Evolutionary conservation across 73 alveolate species (phyloP).

Genomic region (Effrenium voratum): DNA sequence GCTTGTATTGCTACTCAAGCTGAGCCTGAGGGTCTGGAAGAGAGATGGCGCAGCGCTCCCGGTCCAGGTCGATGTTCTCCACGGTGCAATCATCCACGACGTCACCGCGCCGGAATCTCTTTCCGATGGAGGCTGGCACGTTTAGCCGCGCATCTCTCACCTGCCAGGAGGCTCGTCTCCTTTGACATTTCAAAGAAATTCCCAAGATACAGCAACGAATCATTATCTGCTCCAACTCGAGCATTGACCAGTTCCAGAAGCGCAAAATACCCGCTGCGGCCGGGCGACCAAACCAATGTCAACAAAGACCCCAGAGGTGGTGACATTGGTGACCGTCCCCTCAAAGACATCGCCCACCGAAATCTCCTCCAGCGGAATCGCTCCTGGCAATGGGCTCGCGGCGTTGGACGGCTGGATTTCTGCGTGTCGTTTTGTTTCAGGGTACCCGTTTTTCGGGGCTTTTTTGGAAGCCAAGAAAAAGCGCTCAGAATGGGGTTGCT

Average conservation of each 20-base stretch:
- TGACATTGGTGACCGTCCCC: conserved; percentile 48
- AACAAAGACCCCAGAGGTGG: conserved; percentile 31
- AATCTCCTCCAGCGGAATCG: not conserved
- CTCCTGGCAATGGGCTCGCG: not conserved
- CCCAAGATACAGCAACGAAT: not conserved
- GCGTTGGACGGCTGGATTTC: too few relatives aligned
- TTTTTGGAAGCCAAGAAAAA: not conserved
- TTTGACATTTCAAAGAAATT: not conserved
- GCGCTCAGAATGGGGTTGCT: not conserved
- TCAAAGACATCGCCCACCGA: conserved; percentile 38
- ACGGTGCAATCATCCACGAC: not conserved
- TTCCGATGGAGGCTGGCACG: conserved; percentile 45
- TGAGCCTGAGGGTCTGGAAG: too few relatives aligned
- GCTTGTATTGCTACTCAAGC: too few relatives aligned
- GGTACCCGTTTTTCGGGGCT: too few relatives aligned
- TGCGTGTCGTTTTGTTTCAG: too few relatives aligned
- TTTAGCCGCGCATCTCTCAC: conserved; percentile 79
- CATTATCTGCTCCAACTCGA: not conserved
- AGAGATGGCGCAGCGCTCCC: not conserved
- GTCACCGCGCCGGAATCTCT: conserved; percentile 28
- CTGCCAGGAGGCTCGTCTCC: not conserved
- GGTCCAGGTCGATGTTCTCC: conserved; percentile 23
- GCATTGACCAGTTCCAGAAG: not conserved
- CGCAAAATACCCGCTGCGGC: not conserved
- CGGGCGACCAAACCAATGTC: conserved; percentile 23